Evolutionary conservation across 2,329 filamentous ascomycete genomes (phyloP), one percentile per base, ranked within the genome.

Genomic region (Chrysosporium queenslandicum): DNA sequence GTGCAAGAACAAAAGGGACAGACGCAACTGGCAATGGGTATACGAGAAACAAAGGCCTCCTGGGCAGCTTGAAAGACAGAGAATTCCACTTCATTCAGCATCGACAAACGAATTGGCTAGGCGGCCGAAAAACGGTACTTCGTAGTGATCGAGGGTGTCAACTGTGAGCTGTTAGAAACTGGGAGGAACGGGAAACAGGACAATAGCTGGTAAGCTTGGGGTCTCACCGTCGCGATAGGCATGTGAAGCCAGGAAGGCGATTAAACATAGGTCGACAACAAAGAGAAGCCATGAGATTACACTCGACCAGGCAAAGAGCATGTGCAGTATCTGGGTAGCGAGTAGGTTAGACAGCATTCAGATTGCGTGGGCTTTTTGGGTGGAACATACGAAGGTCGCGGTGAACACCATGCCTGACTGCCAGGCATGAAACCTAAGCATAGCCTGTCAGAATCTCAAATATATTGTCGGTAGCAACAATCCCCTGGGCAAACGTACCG

Each of bases 51-150:
- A 16, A n/a, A 32, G 8, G 42, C 25, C 43, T 34, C 29, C 41
- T 45, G 41, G 41, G 41, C 25, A 9, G 12, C 14, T 4, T 37
- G 4, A 30, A 45, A 34, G 1, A n/a, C 11, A 18, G 6, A 4
- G 30, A 21, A 37, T 16, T 16, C 34, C 14, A 8, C 25, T 37
- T 69, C 63, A 85, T 67, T 96, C 92, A 64, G 95, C 87, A 63
- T 96, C 91, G 53, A 97, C 77, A 64, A 96, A 91, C 23, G 85
- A 85, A 69, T 85, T 94, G 40, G 92, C 92, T 60, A 96, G 73
- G 39, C 77, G 77, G 3, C 92, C 92, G 63, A 97, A 85, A 63
- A 94, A 81, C 0, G 91, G 91, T 1, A 96, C 77, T 68, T 97
- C 90, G 56, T 83, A 94, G 65, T 91, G 73, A 52, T 77, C 72